Conservation (phyloP, 139 green algal species). For the Picochlorum sp. region DNA sequence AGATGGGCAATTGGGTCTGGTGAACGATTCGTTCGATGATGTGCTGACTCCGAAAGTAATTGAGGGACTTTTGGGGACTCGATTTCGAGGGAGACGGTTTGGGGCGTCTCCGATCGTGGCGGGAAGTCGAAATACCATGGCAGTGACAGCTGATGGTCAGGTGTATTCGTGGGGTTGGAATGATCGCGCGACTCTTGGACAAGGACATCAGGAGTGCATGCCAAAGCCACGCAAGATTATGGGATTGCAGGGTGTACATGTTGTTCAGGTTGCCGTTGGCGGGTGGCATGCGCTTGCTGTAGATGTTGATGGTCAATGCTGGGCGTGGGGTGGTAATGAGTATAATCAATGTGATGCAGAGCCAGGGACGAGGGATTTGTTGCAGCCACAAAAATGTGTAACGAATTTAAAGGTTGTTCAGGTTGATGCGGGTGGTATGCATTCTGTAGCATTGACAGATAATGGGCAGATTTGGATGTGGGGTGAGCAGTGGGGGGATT, state of each 20-base stretch:
- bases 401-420: constrained; percentile 37
- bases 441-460: constrained; percentile 77
- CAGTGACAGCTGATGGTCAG: constrained; percentile 53
- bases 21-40: constrained; percentile 20
- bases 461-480: constrained; percentile 55
- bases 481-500: constrained; percentile 32
- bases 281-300: constrained; percentile 88
- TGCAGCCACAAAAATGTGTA: constrained; percentile 42
- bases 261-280: constrained; percentile 76
- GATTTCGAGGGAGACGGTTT: constrained; percentile 45
- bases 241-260: constrained; percentile 45
- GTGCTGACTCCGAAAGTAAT: constrained; percentile 58
- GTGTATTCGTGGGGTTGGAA: constrained; percentile 82
- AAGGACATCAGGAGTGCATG: constrained; percentile 49
- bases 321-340: constrained; percentile 83
- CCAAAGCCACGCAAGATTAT: constrained; percentile 52
- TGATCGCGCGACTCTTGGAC: constrained; percentile 67
- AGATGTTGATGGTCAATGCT: constrained; percentile 28
- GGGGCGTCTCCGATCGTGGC: constrained; percentile 30
- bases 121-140: constrained; percentile 60
- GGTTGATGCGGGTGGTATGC: constrained; percentile 84
- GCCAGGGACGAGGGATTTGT: constrained; percentile 42
- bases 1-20: constrained; percentile 67
- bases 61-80: constrained; percentile 56
- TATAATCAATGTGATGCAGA: constrained; percentile 71